Base-by-base conservation (phyloP, 495 filamentous ascomycete species). In the Annulohypoxylon moriforme region DNA sequence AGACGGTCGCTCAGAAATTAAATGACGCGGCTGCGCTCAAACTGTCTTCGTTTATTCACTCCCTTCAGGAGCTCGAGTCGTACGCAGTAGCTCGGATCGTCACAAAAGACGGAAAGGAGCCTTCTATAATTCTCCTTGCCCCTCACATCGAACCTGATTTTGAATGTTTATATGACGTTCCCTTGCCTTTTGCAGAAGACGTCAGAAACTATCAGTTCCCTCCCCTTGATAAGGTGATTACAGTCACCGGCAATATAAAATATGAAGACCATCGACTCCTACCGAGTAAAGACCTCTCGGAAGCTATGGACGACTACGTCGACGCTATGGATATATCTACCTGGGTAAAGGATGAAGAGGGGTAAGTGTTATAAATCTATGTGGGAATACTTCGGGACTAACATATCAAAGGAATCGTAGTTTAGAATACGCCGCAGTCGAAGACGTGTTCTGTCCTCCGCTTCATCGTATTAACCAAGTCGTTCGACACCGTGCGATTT, bases 111-210 rank as follows among this genome's bases (percentile, higher is more conserved):
- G 86, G 87, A 64, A 91, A 91, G 67, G 85, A 90, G 1, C 94
- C 95, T 4, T 68, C 90, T 20, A 83, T 98, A 1, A 76, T 97
- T n/a, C 82, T 98, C 9, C 89, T 99, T 42, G 92, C 92, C 1
- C 96, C 84, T 89, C 89, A 84, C 2, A 91, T 97, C 56, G 93
- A 96, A 69, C 83, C 87, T 16, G 91, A 95, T 44, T 91, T 91
- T 68, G 96, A 98, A 78, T 94, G 92, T 72, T 85, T 99, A 13
- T 87, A 97, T 67, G 96, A 99, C 78, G 86, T 94, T 4, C 94
- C 96, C 63, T 86, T 99, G n/a, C 96, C 96, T 3, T 98, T 97
- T 74, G 88, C 92, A 1, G 96, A 99, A 81, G 96, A 99, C 77
- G 84, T 97, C 25, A 88, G 96, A 56, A 85, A 86, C 42, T 98